Percentiles rank a stretch among this genome's conserved stretches.
Evolutionary conservation across 495 filamentous ascomycete species (phyloP).

Genomic region (Ramalina intermedia): DNA sequence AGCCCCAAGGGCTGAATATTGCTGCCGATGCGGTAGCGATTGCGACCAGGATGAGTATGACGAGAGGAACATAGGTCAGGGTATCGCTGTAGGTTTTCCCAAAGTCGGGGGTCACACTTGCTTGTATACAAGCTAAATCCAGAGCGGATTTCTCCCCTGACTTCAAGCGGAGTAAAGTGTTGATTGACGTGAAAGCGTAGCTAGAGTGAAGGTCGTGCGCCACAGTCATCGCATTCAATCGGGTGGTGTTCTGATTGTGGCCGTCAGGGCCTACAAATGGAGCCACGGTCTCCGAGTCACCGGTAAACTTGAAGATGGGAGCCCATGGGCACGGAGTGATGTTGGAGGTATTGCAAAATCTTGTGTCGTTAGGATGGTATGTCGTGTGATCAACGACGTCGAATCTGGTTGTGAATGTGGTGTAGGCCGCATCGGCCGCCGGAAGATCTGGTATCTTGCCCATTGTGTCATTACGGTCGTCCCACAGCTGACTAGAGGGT

Average conservation of each 20-base stretch:
- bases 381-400: slow-evolving; percentile 62
- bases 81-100: slow-evolving; percentile 45
- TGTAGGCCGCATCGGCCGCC: slow-evolving; percentile 37
- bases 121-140: slow-evolving; percentile 64
- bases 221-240: slow-evolving; percentile 58
- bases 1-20: slow-evolving; percentile 88
- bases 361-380: slow-evolving; percentile 30
- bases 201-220: slow-evolving; percentile 61
- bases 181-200: slow-evolving; percentile 74
- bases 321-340: slow-evolving; percentile 60
- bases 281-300: slow-evolving; percentile 35
- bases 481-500: slow-evolving; percentile 34
- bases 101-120: slow-evolving; percentile 70
- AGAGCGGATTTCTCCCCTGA: slow-evolving; percentile 51
- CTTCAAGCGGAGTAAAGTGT: slow-evolving; percentile 50
- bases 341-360: slow-evolving; percentile 49
- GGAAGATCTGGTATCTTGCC: slow-evolving; percentile 58
- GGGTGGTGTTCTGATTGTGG: slow-evolving; percentile 24
- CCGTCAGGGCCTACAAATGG: neutral
- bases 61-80: slow-evolving; percentile 64
- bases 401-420: slow-evolving; percentile 54
- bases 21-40: slow-evolving; percentile 68
- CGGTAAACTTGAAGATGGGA: slow-evolving; percentile 45
- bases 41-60: slow-evolving; percentile 65
- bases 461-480: slow-evolving; percentile 39